Conservation (phyloP, 805 yeast genomes). For the Metschnikowia lochheadii region DNA sequence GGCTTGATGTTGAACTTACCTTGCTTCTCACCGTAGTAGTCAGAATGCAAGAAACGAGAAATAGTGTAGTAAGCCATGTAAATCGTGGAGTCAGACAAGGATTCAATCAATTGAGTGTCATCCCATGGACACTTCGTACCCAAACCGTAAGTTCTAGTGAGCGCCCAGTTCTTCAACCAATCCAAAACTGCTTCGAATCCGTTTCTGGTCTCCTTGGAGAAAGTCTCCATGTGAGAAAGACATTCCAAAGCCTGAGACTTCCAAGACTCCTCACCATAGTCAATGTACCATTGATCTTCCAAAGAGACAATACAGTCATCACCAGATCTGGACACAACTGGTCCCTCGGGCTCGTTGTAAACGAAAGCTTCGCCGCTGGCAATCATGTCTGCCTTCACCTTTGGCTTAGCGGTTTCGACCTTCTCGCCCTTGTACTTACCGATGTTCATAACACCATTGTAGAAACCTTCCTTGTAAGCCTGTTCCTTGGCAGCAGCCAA, state of each 20-base stretch:
- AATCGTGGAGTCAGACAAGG: slow-evolving; percentile 91
- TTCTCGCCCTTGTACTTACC: slow-evolving; percentile 86
- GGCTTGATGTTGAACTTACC: slow-evolving; percentile 76
- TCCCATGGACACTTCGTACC: slow-evolving; percentile 98
- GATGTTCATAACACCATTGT: slow-evolving; percentile 74
- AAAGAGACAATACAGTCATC: slow-evolving; percentile 95
- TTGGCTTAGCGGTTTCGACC: slow-evolving; percentile 87
- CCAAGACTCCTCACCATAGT: slow-evolving; percentile 95
- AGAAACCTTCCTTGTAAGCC: slow-evolving; percentile 95
- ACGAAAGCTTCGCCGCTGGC: slow-evolving; percentile 76
- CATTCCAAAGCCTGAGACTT: slow-evolving; percentile 76
- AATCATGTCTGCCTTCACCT: slow-evolving; percentile 77
- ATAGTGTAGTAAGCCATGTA: slow-evolving; percentile 95
- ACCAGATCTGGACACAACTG: slow-evolving; percentile 90
- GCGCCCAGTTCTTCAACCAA: slow-evolving; percentile 98
- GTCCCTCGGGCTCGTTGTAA: slow-evolving; percentile 91
- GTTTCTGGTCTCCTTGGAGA: slow-evolving; percentile 76
- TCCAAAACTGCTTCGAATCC: slow-evolving; percentile 92
- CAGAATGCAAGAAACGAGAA: slow-evolving; percentile 78
- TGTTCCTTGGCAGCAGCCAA: slow-evolving; percentile 90
- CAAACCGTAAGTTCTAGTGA: slow-evolving; percentile 92
- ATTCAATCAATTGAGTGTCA: slow-evolving; percentile 85
- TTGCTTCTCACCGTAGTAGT: slow-evolving; percentile 70
- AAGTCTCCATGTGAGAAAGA: slow-evolving; percentile 70
- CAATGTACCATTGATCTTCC: slow-evolving; percentile 98